phyloP scores from a whole-genome alignment of 805 yeast genomes.

The Komagataella phaffii region DNA sequence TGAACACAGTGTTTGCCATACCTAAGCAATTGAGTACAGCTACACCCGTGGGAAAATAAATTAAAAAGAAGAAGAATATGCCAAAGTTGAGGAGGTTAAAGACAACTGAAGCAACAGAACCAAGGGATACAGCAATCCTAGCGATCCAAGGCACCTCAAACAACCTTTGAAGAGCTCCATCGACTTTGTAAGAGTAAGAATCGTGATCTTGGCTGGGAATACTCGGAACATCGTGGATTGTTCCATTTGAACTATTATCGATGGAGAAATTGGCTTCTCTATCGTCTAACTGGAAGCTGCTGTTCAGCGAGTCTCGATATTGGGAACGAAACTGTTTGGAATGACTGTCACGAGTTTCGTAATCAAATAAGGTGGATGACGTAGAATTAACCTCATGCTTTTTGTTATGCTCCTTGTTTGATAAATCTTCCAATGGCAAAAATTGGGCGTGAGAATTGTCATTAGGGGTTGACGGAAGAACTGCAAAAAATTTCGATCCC shows the following conservation, averaged over 20 bases:
- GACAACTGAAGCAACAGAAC: slow-evolving; percentile 19
- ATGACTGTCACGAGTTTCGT: slow-evolving; percentile 5
- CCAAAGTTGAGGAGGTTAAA: slow-evolving; percentile 51
- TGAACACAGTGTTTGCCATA: slow-evolving; percentile 52
- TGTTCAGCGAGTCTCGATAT: not conserved
- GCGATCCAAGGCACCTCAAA: slow-evolving; percentile 15
- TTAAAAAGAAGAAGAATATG: slow-evolving; percentile 43
- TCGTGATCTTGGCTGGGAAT: not conserved
- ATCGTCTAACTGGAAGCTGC: not conserved
- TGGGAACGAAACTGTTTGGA: not conserved
- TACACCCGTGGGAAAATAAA: slow-evolving; percentile 39
- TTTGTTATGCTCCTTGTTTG: slow-evolving; percentile 5
- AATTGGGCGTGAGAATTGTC: slow-evolving; percentile 5
- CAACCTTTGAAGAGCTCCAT: slow-evolving; percentile 18
- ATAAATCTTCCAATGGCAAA: slow-evolving; percentile 15
- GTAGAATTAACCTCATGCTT: slow-evolving; percentile 12
- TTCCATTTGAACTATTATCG: not conserved
- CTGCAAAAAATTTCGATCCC: slow-evolving; percentile 28
- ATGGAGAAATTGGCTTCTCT: slow-evolving; percentile 2
- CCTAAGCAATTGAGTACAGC: slow-evolving; percentile 67
- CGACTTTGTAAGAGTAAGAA: slow-evolving; percentile 12
- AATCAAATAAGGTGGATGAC: slow-evolving; percentile 21
- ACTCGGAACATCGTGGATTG: not conserved
- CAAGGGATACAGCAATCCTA: slow-evolving; percentile 10
- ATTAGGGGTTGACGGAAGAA: slow-evolving; percentile 4